Evolutionary conservation across 306 rosid genomes (phyloP), one percentile per base, ranked within the genome.

Genomic region (Trifolium repens): DNA sequence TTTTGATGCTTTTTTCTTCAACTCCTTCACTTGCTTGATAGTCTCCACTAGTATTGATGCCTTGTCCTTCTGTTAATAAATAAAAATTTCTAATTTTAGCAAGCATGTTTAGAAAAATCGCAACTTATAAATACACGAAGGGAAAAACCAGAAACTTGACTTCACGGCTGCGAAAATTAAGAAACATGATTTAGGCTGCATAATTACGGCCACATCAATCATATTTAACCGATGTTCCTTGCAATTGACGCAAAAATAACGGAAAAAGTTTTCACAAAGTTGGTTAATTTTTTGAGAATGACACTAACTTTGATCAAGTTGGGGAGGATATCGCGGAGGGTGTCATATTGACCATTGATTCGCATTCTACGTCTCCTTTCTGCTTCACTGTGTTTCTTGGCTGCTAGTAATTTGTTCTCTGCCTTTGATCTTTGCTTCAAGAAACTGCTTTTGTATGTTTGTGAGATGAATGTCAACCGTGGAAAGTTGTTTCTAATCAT

Each of bases 321-420:
- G 60, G 89, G 90, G 24, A 92, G 88, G 81, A 84, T 52, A 13
- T 50, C 60, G 68, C 89, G 90, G 42, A 90, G 96, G 43, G 84
- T 79, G 66, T 81, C 81, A 67, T 88, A 90, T 85, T 92, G 93
- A 59, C 74, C 72, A 77, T 87, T 90, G 89, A 92, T 92, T 79
- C 93, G 61, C 86, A 44, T 70, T 77, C 97, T 84, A n/a, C 92
- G 81, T n/a, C 82, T 92, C 81, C 55, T 89, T 78, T 92, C 96
- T 27, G 96, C 88, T 79, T 88, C 86, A 19, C 93, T 84, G 78
- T 90, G 97, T 72, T 84, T 92, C 86, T 80, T 81, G 59, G 96
- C 93, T 0, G 85, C 89, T 7, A 77, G 30, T 52, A 74, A 16
- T 77, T 83, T 88, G 74, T 67, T 50, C 72, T 89, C 91, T 22